Conservation (phyloP, 2,329 filamentous ascomycete genomes). For the Talaromyces piceae region DNA sequence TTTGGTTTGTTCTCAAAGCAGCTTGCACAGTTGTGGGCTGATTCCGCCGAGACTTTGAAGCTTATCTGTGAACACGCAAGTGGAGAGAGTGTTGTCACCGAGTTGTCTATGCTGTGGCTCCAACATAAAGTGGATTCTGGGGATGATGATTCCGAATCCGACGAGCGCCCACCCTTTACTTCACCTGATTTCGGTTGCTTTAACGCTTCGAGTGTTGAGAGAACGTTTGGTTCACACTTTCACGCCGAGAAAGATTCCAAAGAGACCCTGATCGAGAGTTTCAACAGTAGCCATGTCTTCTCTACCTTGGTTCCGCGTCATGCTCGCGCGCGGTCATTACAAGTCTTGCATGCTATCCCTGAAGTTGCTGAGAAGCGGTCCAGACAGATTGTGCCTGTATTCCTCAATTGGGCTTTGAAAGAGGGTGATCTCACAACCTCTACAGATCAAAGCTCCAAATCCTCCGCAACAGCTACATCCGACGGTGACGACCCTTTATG, state of each 20-base stretch:
- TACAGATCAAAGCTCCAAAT: constrained; percentile 21
- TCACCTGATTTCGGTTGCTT: constrained; percentile 69
- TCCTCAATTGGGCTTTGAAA: constrained; percentile 69
- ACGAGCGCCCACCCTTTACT: constrained; percentile 19
- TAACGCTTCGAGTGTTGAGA: constrained; percentile 57
- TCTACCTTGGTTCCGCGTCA: constrained; percentile 32
- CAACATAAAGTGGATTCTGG: constrained; percentile 18
- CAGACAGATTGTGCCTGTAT: constrained; percentile 73
- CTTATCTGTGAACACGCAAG: constrained; percentile 61
- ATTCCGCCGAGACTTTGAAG: constrained; percentile 67
- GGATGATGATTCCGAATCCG: constrained; percentile 5
- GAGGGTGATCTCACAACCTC: constrained; percentile 34
- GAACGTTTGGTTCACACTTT: constrained; percentile 46
- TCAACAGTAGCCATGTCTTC: constrained; percentile 54
- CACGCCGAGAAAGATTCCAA: constrained; percentile 47
- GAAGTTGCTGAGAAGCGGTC: constrained; percentile 78
- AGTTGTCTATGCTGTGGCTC: constrained; percentile 73
- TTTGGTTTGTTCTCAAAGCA: constrained; percentile 86
- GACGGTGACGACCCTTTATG: constrained; percentile 24
- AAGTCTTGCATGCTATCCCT: constrained; percentile 66
- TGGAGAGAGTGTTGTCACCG: constrained; percentile 66
- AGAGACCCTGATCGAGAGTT: constrained; percentile 54
- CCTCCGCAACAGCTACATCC: constrained; percentile 13
- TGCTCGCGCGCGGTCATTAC: constrained; percentile 69
- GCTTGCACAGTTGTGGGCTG: constrained; percentile 80